Percentiles rank a stretch among this genome's conserved stretches.
These are phyloP conservation scores for Dictyostelium purpureum DNA, from an alignment of 78 protist genomes.

Conservation along the genomic window DNA sequence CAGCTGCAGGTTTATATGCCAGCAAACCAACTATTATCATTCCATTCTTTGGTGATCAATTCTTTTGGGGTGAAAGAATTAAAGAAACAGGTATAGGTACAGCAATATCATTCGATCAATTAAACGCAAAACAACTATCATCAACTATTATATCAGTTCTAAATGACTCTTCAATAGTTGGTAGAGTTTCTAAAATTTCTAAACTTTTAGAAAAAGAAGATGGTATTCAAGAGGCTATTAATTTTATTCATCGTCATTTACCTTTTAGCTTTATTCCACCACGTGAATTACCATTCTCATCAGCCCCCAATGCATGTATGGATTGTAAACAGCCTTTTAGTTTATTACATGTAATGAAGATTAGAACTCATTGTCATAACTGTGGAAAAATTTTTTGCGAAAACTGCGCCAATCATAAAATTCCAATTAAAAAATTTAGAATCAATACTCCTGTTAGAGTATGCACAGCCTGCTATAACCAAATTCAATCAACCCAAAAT, in stretches of 20 bases:
- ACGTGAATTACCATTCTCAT: neutral
- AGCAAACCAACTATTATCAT: conserved; percentile 80
- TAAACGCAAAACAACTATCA: conserved; percentile 18
- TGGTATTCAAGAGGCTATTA: conserved; percentile 30
- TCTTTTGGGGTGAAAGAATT: conserved; percentile 83
- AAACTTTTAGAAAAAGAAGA: conserved; percentile 11
- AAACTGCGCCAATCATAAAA: neutral
- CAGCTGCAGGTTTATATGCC: conserved; percentile 81
- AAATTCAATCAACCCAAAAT: neutral
- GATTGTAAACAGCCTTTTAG: conserved; percentile 43
- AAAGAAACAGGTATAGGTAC: conserved; percentile 51
- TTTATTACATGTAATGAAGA: neutral
- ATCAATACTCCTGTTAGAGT: conserved; percentile 28
- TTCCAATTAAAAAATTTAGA: conserved; percentile 41
- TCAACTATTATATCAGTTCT: neutral
- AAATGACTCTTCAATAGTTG: neutral
- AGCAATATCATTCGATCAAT: neutral
- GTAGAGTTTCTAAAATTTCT: neutral
- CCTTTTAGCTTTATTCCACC: conserved; percentile 46
- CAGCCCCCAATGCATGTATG: neutral
- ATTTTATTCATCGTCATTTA: conserved; percentile 32
- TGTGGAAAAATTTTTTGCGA: conserved; percentile 66
- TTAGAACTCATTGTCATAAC: conserved; percentile 11
- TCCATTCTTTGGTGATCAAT: conserved; percentile 88
- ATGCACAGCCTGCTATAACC: conserved; percentile 17